These are phyloP conservation scores for Coniferiporia sulphurascens DNA, from an alignment of 1,284 basidiomycete species.

Conservation along the genomic window DNA sequence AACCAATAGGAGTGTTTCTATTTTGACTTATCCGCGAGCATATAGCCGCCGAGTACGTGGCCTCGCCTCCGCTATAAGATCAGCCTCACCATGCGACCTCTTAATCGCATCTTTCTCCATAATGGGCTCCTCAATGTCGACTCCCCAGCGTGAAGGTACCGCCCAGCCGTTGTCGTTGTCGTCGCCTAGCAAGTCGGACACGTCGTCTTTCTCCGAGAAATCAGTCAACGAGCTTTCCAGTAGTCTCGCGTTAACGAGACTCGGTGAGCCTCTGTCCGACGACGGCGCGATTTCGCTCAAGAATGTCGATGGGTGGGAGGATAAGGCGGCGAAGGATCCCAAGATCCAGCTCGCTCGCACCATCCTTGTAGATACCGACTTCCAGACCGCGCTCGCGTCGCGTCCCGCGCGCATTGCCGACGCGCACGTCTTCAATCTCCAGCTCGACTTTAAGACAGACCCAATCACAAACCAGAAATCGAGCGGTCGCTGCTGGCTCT, in stretches of 20 bases:
- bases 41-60: too few species aligned
- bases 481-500: slow-evolving; percentile 90
- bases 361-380: slow-evolving; percentile 72
- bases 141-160: too few species aligned
- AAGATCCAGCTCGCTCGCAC: slow-evolving; percentile 77
- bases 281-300: slow-evolving; percentile 57
- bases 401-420: slow-evolving; percentile 64
- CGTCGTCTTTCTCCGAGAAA: too few species aligned
- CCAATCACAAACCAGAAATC: slow-evolving; percentile 87
- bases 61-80: too few species aligned
- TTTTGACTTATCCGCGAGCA: too few species aligned
- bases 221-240: slow-evolving; percentile 22
- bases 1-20: too few species aligned
- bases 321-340: slow-evolving; percentile 47
- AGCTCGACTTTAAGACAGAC: slow-evolving; percentile 73
- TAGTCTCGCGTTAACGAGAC: background rate
- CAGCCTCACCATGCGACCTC: too few species aligned
- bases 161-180: too few species aligned
- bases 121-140: too few species aligned
- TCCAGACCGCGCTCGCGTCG: slow-evolving; percentile 60
- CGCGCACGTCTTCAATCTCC: slow-evolving; percentile 80
- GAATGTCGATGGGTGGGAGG: slow-evolving; percentile 64
- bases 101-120: too few species aligned
- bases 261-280: slow-evolving; percentile 28
- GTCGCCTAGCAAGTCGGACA: too few species aligned